Conservation (phyloP, 345 rosid species). For the Sisymbrium altissimum region DNA sequence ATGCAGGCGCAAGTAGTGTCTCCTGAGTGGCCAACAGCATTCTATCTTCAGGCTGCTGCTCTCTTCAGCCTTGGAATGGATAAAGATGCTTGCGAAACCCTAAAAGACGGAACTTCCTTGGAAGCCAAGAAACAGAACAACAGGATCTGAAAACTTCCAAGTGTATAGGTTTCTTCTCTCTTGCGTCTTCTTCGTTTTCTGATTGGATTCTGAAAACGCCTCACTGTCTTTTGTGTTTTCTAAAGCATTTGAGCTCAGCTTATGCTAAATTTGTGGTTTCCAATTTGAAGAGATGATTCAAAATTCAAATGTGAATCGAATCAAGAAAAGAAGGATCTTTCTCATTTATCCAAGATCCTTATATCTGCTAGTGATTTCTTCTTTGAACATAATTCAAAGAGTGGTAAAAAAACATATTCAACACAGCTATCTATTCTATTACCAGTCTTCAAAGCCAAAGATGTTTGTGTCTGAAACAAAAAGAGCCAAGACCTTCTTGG, state of each 20-base stretch:
- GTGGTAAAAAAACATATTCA: background rate
- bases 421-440: constrained; percentile 2
- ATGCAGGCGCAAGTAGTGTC: constrained; percentile 78
- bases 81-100: constrained; percentile 71
- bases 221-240: constrained; percentile 29
- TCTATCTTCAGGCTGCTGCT: constrained; percentile 82
- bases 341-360: constrained; percentile 22
- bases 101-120: constrained; percentile 81
- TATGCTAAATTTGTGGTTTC: constrained; percentile 10
- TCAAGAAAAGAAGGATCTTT: constrained; percentile 21
- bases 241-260: constrained; percentile 26
- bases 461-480: constrained; percentile 6
- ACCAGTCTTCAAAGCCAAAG: constrained; percentile 19
- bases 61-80: constrained; percentile 82
- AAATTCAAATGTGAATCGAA: constrained; percentile 12
- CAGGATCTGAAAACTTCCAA: constrained; percentile 42
- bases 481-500: background rate
- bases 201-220: constrained; percentile 29
- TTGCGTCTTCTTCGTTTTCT: constrained; percentile 6
- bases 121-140: constrained; percentile 56
- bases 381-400: background rate
- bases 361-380: constrained; percentile 2
- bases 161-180: constrained; percentile 39
- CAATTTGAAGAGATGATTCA: constrained; percentile 31
- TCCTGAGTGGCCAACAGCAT: constrained; percentile 80